Evolutionary conservation across 2,329 filamentous ascomycete genomes (phyloP).

Genomic region (Aspergillus sp.): DNA sequence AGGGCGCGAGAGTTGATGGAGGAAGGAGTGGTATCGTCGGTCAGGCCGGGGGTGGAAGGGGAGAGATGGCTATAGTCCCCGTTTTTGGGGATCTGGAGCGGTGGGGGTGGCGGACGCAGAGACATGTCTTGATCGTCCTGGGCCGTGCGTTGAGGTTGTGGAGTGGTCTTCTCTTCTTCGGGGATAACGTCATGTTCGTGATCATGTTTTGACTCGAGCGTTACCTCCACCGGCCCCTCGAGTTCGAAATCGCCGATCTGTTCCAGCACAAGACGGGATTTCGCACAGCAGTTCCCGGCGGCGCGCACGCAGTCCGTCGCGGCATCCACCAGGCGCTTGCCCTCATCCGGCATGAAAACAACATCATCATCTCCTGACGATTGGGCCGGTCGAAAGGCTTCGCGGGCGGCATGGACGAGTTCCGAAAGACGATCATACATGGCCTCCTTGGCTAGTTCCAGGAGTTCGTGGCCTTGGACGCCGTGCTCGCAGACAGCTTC

Average conservation of each 20-base stretch:
- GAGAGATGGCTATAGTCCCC: constrained; percentile 10
- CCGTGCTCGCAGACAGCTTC: constrained; percentile 76
- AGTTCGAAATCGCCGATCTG: constrained; percentile 86
- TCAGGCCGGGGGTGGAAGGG: constrained; percentile 26
- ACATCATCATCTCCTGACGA: constrained; percentile 59
- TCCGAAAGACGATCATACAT: constrained; percentile 76
- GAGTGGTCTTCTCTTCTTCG: constrained; percentile 13
- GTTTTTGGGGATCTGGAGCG: constrained; percentile 36
- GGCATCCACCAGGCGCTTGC: constrained; percentile 63
- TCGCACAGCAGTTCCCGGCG: constrained; percentile 83
- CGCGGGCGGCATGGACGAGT: constrained; percentile 70
- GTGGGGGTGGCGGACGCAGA: constrained; percentile 38
- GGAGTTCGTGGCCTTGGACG: constrained; percentile 54
- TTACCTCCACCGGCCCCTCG: constrained; percentile 38
- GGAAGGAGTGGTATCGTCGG: constrained; percentile 32
- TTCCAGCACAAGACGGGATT: constrained; percentile 77
- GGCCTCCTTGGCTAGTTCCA: constrained; percentile 60
- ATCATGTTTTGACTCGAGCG: background rate
- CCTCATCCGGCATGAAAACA: constrained; percentile 71
- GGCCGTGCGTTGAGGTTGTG: constrained; percentile 11
- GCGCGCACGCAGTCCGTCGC: constrained; percentile 83
- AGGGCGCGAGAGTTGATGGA: constrained; percentile 37
- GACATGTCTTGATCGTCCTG: constrained; percentile 22
- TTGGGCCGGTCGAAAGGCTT: constrained; percentile 64
- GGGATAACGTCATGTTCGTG: constrained; percentile 36